Base-by-base conservation (phyloP, 345 rosid genomes). In the Angophora floribunda region DNA sequence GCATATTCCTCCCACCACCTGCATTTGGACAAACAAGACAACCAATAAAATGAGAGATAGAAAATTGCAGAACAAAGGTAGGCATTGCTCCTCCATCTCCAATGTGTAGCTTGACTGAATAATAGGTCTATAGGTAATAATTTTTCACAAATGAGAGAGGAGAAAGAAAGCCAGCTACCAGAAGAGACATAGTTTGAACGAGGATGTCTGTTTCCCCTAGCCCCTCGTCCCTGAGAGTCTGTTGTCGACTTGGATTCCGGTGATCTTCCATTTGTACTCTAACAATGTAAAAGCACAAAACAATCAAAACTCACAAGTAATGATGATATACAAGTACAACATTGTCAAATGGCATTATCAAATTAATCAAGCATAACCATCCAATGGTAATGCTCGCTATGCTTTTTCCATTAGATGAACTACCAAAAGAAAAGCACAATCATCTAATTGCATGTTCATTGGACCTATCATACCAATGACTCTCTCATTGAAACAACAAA, bases 1-100 rank as follows among this genome's bases (percentile, higher is more conserved):
- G 88, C 26, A 91, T 90, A 92, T 79, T 90, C 92, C 95, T 93
- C 86, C 93, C 94, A 87, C 93, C 92, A 85, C 93, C 91, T 87
- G 91, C 90, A 93, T 90, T 94, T 91, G 92, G 85, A 41, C 85
- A 87, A 85, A 85, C 22, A 28, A 45, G 84, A 52, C 55, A 45
- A 50, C 51, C 82, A 67, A 87, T 15, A 52, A 41, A 41, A 52
- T 52, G 49, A 85, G 61, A 85, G 88, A 70, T 67, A 87, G 85
- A 67, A 70, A 51, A 28, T 87, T 26, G 24, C n/a, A 47, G 87
- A 52, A 45, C 85, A 51, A 50, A n/a, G 47, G 17, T 26, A 51
- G 51, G 85, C 30, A 41, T 75, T 41, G 49, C 84, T 75, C 84
- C 84, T 75, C 45, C 79, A 67, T 67, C 79, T 32, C 59, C 52